phyloP scores from a whole-genome alignment of 768 basidiomycete genomes.

The Amanita subjunquillea region DNA sequence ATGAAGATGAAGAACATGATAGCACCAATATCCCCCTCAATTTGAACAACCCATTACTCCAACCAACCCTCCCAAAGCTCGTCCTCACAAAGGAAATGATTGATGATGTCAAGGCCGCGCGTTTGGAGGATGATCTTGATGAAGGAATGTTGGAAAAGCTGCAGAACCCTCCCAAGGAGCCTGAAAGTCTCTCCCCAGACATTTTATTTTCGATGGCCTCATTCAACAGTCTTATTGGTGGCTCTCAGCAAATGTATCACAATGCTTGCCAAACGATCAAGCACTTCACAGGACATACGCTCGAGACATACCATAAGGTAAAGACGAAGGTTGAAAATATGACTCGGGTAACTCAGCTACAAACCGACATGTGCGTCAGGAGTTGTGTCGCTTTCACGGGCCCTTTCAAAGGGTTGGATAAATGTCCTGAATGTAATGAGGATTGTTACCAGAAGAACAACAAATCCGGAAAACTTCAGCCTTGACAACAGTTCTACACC shows the following conservation, averaged over 20 bases:
- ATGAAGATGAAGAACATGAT: background rate
- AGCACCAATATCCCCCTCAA: background rate
- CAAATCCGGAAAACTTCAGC: background rate
- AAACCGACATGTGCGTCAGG: background rate
- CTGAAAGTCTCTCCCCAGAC: background rate
- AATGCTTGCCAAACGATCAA: background rate
- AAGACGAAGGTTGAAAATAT: background rate
- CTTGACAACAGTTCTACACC: conserved; percentile 14
- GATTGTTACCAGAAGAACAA: background rate
- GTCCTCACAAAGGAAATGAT: conserved; percentile 2
- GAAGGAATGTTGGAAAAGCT: background rate
- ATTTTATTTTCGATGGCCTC: background rate
- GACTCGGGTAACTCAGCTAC: background rate
- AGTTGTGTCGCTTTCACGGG: background rate
- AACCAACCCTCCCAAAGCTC: conserved; percentile 3
- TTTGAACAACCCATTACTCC: background rate
- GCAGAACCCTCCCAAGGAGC: conserved; percentile 1
- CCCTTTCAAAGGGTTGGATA: background rate
- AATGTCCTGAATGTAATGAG: background rate
- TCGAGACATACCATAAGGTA: background rate
- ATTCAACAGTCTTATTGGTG: background rate
- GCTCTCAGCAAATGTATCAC: conserved; percentile 3
- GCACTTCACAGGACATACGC: background rate
- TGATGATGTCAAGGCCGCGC: background rate
- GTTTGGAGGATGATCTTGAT: background rate